phyloP scores from a whole-genome alignment of 352 stramenopile species.

The Globisporangium rhizosaccharum region DNA sequence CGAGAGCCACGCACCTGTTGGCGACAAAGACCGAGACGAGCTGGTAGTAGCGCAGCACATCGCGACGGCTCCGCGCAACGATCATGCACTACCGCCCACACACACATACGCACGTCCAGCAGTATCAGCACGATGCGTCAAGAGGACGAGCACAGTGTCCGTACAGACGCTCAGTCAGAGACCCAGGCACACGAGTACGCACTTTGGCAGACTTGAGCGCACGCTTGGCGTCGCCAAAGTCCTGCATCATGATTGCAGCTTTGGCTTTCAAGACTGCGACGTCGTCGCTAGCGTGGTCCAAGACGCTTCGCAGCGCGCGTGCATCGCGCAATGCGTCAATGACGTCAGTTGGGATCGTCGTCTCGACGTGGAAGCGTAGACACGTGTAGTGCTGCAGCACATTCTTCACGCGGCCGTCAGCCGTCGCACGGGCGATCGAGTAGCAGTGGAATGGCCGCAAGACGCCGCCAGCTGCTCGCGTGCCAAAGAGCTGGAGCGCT shows the following conservation, averaged over 20 bases:
- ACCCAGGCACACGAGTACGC: background rate
- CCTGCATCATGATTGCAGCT: conserved; percentile 61
- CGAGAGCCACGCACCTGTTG: conserved; percentile 29
- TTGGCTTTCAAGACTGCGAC: conserved; percentile 65
- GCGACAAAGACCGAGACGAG: conserved; percentile 49
- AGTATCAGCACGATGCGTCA: conserved; percentile 9
- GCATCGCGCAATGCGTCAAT: conserved; percentile 23
- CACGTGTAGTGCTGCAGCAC: conserved; percentile 60
- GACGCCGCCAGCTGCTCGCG: conserved; percentile 8
- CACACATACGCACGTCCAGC: conserved; percentile 1
- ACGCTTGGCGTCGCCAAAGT: conserved; percentile 42
- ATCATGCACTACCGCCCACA: conserved; percentile 60
- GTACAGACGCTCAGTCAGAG: background rate
- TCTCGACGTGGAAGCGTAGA: conserved; percentile 49
- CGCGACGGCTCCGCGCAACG: conserved; percentile 66
- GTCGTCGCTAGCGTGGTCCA: conserved; percentile 60
- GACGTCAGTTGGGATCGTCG: conserved; percentile 38
- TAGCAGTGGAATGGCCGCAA: conserved; percentile 67
- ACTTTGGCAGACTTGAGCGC: conserved; percentile 28
- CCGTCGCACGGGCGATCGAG: conserved; percentile 50
- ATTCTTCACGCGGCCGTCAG: conserved; percentile 55
- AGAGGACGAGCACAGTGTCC: background rate
- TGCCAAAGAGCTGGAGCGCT: conserved; percentile 69
- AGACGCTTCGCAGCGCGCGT: conserved; percentile 30
- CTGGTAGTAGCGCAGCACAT: conserved; percentile 74